Conservation (phyloP, 495 filamentous ascomycete species). For the Xylaria castorea region DNA sequence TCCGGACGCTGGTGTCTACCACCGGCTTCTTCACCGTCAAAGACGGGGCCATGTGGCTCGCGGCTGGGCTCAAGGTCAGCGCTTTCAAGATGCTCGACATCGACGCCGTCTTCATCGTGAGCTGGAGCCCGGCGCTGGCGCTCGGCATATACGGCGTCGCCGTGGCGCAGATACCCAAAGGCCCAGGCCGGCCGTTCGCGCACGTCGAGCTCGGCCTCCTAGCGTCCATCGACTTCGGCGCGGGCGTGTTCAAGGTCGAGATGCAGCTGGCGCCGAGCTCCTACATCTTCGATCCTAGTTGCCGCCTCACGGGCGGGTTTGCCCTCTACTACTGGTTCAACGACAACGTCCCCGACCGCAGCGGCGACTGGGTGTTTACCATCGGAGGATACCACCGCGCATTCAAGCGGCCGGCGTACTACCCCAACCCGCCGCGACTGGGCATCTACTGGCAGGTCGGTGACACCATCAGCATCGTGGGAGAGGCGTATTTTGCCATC, state of each 20-base stretch:
- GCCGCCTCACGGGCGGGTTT: conserved; percentile 55
- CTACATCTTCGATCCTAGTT: conserved; percentile 48
- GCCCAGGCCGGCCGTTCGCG: conserved; percentile 31
- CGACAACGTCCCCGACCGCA: conserved; percentile 47
- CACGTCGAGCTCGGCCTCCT: conserved; percentile 50
- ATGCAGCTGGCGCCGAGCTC: conserved; percentile 50
- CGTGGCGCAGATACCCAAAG: conserved; percentile 42
- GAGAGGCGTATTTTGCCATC: conserved; percentile 57
- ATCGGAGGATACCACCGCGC: conserved; percentile 58
- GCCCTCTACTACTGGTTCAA: conserved; percentile 56
- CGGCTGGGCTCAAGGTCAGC: conserved; percentile 46
- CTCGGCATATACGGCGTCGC: conserved; percentile 49
- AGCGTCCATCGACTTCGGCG: conserved; percentile 42
- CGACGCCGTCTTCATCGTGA: conserved; percentile 44
- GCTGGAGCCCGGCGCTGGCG: conserved; percentile 35
- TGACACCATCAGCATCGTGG: conserved; percentile 43
- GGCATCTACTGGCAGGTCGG: conserved; percentile 48
- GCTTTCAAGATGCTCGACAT: conserved; percentile 50
- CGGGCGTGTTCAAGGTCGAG: conserved; percentile 46
- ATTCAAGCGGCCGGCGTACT: conserved; percentile 47
- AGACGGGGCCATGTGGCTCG: conserved; percentile 43
- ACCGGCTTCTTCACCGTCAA: conserved; percentile 32
- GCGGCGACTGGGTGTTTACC: conserved; percentile 62
- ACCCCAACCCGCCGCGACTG: conserved; percentile 53
- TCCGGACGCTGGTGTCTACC: conserved; percentile 44